Evolutionary conservation across 768 basidiomycete genomes (phyloP).

Genomic region (Leucocoprinus birnbaumii): DNA sequence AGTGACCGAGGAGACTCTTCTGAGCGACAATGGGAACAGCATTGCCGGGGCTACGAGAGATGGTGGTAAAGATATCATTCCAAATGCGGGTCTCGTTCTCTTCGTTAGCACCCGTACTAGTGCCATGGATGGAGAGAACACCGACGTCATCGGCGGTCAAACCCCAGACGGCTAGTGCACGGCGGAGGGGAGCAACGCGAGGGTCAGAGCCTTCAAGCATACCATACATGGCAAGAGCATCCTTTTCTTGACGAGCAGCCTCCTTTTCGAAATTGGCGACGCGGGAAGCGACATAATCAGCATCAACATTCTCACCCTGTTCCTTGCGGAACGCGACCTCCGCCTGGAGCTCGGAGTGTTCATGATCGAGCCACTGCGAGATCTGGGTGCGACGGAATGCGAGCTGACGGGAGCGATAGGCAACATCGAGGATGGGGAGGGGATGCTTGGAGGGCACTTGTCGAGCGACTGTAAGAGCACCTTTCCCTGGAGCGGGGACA

Average conservation of each 20-base stretch:
- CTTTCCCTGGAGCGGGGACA: conserved; percentile 94
- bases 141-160: conserved; percentile 91
- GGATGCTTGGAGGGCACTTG: conserved; percentile 80
- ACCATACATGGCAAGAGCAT: conserved; percentile 89
- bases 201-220: conserved; percentile 91
- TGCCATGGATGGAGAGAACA: conserved; percentile 86
- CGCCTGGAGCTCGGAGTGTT: conserved; percentile 79
- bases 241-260: conserved; percentile 88
- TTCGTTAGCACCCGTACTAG: conserved; percentile 88
- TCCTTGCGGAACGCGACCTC: conserved; percentile 66
- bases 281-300: conserved; percentile 72
- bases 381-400: conserved; percentile 95
- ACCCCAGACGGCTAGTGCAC: conserved; percentile 96
- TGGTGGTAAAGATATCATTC: conserved; percentile 90
- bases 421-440: conserved; percentile 75
- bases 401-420: conserved; percentile 92
- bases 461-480: conserved; percentile 85
- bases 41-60: conserved; percentile 90
- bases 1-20: conserved; percentile 95
- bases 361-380: conserved; percentile 89
- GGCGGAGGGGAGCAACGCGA: conserved; percentile 85
- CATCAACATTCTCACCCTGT: conserved; percentile 48
- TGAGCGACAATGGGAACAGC: conserved; percentile 98
- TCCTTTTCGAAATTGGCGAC: conserved; percentile 87
- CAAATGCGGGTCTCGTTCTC: conserved; percentile 97